These are phyloP conservation scores for Chlamydomonas incerta DNA, from an alignment of 139 green algal species.

Conservation along the genomic window DNA sequence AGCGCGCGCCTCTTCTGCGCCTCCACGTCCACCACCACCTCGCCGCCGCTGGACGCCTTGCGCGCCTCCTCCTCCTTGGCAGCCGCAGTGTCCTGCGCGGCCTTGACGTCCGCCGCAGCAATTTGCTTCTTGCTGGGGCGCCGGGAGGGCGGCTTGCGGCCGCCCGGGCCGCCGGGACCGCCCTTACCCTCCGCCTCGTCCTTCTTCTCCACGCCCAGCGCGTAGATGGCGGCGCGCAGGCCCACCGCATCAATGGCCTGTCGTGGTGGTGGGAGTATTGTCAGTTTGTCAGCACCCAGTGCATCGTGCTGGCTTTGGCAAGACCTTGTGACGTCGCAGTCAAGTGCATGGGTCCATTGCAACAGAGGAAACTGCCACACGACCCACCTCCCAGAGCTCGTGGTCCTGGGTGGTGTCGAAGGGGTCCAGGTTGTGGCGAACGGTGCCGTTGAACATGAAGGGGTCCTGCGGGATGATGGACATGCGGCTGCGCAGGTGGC, in stretches of 20 bases:
- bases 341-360: too few relatives aligned
- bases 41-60: too few relatives aligned
- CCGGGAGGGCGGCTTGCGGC: too few relatives aligned
- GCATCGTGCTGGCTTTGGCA: too few relatives aligned
- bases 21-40: constrained; percentile 2
- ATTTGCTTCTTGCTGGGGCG: too few relatives aligned
- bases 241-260: constrained; percentile 75
- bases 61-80: too few relatives aligned
- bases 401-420: constrained; percentile 78
- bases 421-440: constrained; percentile 95
- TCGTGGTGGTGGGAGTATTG: neutral
- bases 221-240: constrained; percentile 65
- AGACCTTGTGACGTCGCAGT: too few relatives aligned
- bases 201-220: constrained; percentile 5
- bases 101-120: too few relatives aligned
- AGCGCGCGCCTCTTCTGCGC: constrained; percentile 44
- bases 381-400: constrained; percentile 78
- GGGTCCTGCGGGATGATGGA: constrained; percentile 91
- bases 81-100: too few relatives aligned
- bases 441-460: constrained; percentile 89
- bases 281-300: too few relatives aligned
- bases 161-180: too few relatives aligned
- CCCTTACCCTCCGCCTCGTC: neutral
- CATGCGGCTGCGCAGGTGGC: constrained; percentile 80
- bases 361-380: too few relatives aligned